Evolutionary conservation across 1,284 basidiomycete species (phyloP), one percentile per base, ranked within the genome.

Genomic region (Sanguinoderma infundibulare): DNA sequence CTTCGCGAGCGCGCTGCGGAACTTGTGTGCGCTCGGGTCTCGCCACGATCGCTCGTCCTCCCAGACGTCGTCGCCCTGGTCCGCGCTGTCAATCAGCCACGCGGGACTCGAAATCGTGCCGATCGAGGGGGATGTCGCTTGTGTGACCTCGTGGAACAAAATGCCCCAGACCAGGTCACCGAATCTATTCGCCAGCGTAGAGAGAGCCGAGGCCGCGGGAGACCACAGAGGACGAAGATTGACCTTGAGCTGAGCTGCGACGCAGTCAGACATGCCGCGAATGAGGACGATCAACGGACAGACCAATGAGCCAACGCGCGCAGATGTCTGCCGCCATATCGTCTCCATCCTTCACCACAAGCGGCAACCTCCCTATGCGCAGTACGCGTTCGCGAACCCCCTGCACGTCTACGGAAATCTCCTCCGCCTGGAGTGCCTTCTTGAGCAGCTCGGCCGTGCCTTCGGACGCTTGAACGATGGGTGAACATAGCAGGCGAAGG

Each of bases 221-320:
- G 85, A 83, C 91, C 95, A 98, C 12, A 97, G 70, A 0, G 96
- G 96, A 35, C 93, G 85, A 50, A 98, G 79, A 73, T 95, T 95
- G 67, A 98, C 91, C 77, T 98, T 98, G 52, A 98, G 79, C 74
- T 98, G 95, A 2, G 90, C 92, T 87, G 66, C n/a, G 50, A 15
- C 42, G 39, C 68, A 40, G 38, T 58, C 40, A 67, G 53, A 28
- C 59, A 49, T 8, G 26, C 22, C 5, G 12, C 22, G 15, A 14
- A 28, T 15, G 2, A 15, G 9, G 10, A 24, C 3, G 14, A 26
- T 1, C 1, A 20, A 52, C 47, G 9, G 49, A 44, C 78, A 61
- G 65, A 85, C 87, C 84, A 46, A 90, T 79, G 17, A 94, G 70
- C 91, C 92, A 94, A 40, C 84, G 73, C 7, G 78, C 75, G 63